phyloP scores from a whole-genome alignment of 2,329 filamentous ascomycete species.

The Aspergillus japonicus region DNA sequence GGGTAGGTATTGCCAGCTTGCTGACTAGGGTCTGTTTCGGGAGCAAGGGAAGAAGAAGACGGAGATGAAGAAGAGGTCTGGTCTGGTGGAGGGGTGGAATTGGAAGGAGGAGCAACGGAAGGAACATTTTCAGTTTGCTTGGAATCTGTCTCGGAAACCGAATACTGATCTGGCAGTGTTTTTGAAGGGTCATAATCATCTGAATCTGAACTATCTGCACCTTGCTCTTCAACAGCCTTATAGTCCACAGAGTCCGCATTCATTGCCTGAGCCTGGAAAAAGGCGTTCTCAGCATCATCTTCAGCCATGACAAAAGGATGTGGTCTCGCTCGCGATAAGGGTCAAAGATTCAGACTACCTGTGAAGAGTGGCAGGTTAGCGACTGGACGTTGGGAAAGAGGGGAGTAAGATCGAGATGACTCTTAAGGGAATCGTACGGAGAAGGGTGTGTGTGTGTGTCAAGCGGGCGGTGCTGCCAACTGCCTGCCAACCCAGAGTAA shows the following conservation, averaged over 20 bases:
- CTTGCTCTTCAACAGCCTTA: constrained; percentile 53
- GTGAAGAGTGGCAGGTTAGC: background rate
- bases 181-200: constrained; percentile 58
- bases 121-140: constrained; percentile 32
- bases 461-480: background rate
- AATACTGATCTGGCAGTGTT: constrained; percentile 44
- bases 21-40: constrained; percentile 30
- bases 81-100: constrained; percentile 24
- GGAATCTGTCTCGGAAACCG: constrained; percentile 31
- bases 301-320: constrained; percentile 47
- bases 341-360: background rate
- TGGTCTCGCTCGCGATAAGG: constrained; percentile 15
- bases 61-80: background rate
- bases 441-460: background rate
- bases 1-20: constrained; percentile 28
- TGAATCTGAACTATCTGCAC: constrained; percentile 54
- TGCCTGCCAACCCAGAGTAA: background rate
- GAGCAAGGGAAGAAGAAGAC: constrained; percentile 14
- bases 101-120: constrained; percentile 24
- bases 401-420: background rate
- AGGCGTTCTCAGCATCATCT: constrained; percentile 54
- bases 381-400: background rate
- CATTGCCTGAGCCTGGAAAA: constrained; percentile 50
- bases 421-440: background rate
- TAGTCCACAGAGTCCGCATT: constrained; percentile 40